Evolutionary conservation across 495 filamentous ascomycete genomes (phyloP).

Genomic region (Talaromyces stipitatus): DNA sequence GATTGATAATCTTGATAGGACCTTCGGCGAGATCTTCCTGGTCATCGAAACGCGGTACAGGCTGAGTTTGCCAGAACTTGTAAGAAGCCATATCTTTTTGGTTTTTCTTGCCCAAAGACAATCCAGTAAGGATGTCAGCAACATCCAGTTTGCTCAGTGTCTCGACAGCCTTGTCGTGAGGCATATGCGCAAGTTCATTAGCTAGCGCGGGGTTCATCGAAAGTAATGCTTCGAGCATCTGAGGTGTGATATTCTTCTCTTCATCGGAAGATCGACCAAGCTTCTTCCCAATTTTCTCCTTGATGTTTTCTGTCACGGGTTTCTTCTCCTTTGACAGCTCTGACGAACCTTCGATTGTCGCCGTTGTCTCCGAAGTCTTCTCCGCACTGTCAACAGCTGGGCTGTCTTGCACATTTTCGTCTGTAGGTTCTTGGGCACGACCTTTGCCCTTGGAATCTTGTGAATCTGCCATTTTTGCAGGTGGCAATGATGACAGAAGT

Average conservation of each 20-base stretch:
- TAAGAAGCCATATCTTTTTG: constrained; percentile 92
- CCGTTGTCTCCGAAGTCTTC: constrained; percentile 8
- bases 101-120: constrained; percentile 70
- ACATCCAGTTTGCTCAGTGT: constrained; percentile 65
- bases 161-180: constrained; percentile 46
- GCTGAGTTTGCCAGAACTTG: constrained; percentile 98
- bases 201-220: constrained; percentile 45
- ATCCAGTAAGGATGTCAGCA: constrained; percentile 73
- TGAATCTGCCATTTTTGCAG: constrained; percentile 29
- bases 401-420: constrained; percentile 1
- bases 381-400: background rate
- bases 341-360: background rate
- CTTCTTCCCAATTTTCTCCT: constrained; percentile 16
- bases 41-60: constrained; percentile 75
- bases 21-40: constrained; percentile 42
- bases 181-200: constrained; percentile 36
- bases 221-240: constrained; percentile 36
- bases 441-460: constrained; percentile 35
- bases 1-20: constrained; percentile 62
- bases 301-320: constrained; percentile 13
- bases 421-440: constrained; percentile 13
- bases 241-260: constrained; percentile 31
- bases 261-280: constrained; percentile 14
- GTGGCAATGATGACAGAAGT: background rate
- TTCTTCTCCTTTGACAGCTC: constrained; percentile 16